phyloP scores from a whole-genome alignment of 164 flowering plant species.

The Aristolochia fimbriata region DNA sequence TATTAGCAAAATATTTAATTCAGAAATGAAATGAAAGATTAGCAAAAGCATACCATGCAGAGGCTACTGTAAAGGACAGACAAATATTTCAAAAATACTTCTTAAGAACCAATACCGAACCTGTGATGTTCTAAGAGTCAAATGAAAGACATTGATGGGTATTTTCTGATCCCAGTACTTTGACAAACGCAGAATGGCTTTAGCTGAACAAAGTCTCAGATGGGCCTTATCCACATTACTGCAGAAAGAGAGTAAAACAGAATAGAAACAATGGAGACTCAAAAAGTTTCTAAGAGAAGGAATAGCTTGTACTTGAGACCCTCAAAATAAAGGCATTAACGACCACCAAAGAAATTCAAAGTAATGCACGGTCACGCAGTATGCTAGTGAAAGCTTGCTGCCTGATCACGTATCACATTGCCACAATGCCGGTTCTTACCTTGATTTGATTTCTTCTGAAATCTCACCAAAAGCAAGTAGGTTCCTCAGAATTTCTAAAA shows the following conservation, averaged over 20 bases:
- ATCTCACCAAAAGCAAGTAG: conserved; percentile 70
- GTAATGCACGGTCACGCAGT: not conserved
- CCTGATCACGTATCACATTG: no score
- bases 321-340: no score
- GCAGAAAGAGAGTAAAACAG: conserved; percentile 19
- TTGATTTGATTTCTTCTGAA: conserved; percentile 59
- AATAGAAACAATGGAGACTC: not conserved
- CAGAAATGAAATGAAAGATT: no score
- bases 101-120: conserved; percentile 19
- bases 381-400: not conserved
- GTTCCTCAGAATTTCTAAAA: conserved; percentile 52
- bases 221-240: conserved; percentile 86
- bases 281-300: no score
- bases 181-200: conserved; percentile 76
- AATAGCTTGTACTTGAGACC: no score
- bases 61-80: not conserved
- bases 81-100: not conserved
- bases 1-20: no score
- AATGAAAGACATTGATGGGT: conserved; percentile 67
- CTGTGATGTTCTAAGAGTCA: conserved; percentile 68
- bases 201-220: conserved; percentile 82
- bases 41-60: not conserved
- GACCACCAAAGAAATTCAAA: not conserved
- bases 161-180: conserved; percentile 89
- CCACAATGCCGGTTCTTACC: conserved; percentile 27